phyloP scores from a whole-genome alignment of 192 early-diverging fungal genomes.

The Backusella tuberculispora region DNA sequence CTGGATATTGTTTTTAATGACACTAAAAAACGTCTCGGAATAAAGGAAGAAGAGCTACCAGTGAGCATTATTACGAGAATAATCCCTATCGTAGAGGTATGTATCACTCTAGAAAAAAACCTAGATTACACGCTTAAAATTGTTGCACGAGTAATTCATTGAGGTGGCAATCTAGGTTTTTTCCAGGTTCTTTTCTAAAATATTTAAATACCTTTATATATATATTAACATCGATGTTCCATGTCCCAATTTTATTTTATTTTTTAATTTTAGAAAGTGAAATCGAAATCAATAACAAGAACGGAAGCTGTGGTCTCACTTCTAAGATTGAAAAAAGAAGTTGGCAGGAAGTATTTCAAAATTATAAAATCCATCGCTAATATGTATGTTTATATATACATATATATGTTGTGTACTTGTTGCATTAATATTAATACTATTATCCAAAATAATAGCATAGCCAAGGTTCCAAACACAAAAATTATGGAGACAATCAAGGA shows the following conservation, averaged over 20 bases:
- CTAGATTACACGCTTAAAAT: too few species aligned
- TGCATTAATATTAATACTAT: not conserved
- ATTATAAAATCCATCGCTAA: not conserved
- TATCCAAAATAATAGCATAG: not conserved
- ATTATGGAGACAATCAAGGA: conserved; percentile 14
- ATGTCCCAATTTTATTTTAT: not conserved
- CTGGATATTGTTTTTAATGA: conserved; percentile 6
- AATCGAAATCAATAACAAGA: conserved; percentile 1
- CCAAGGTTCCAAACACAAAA: not conserved
- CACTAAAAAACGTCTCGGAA: not conserved
- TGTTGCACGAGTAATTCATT: too few species aligned
- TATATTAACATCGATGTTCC: not conserved
- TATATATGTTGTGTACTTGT: too few species aligned
- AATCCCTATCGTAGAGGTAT: not conserved
- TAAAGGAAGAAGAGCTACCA: not conserved
- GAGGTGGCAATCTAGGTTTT: too few species aligned
- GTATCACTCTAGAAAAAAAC: too few species aligned
- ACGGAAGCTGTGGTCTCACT: not conserved
- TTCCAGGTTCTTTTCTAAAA: too few species aligned
- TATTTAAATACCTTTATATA: too few species aligned
- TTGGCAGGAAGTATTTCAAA: not conserved
- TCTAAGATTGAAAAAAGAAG: not conserved
- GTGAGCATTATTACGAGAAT: not conserved
- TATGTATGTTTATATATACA: conserved; percentile 6
- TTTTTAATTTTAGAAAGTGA: conserved; percentile 8